Base-by-base conservation (phyloP, 2,329 filamentous ascomycete species). In the Fusarium avenaceum region DNA sequence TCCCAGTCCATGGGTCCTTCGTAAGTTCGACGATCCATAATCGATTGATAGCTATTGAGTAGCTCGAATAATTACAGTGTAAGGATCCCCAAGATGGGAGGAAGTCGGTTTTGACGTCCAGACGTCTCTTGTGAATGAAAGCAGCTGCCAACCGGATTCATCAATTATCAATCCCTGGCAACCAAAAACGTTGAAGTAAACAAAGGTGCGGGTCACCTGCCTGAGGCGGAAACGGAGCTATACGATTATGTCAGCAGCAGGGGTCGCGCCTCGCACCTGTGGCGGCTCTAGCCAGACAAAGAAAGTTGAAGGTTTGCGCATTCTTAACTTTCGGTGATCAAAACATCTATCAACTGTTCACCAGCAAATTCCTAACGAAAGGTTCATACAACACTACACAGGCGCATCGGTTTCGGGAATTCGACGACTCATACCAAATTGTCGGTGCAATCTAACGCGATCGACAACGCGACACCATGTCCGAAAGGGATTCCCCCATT, bases 1-100 rank as follows among this genome's bases (percentile, higher is more conserved):
- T 90, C 86, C 86, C 86, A 90, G 72, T 90, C 88, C 88, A 90
- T 90, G 66, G 82, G 87, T 64, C 86, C 82, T 77, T 90, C 87
- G 67, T 81, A 85, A 3, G 84, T 87, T 72, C 88, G 82, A 69
- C 82, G 82, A 54, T 87, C 82, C 83, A 86, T 88, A 70, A 54
- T 67, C 56, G 51, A 42, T 51, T 50, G 24, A 51, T 26, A 57
- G 53, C 46, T 57, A 56, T 24, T 42, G 3, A 47, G n/a, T 42
- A 63, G 54, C 54, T 58, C 45, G 60, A 65, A 63, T 40, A 39
- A 30, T 50, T 64, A 64, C 47, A 47, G 35, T 40, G 26, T 39
- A 43, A 38, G 49, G 38, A 24, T 50, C 44, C 49, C 49, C n/a
- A 20, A 33, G 30, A 20, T 35, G 57, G 52, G 26, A 24, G 42